Conservation (phyloP, 192 early-diverging fungal genomes). For the Rhizophagus clarus region DNA sequence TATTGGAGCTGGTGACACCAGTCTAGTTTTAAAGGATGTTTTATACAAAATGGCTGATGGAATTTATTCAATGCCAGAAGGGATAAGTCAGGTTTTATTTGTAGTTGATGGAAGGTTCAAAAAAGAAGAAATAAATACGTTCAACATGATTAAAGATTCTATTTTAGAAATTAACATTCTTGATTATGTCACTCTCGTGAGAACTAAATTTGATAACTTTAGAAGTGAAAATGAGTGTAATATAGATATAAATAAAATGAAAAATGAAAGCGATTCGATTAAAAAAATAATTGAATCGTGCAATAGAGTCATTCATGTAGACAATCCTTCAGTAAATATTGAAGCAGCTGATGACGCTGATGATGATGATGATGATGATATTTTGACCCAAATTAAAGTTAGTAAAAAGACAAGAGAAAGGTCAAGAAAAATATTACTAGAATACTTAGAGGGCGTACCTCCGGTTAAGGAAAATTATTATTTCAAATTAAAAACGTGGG, state of each 20-base stretch:
- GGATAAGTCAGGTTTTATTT: neutral
- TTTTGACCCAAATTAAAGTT: neutral
- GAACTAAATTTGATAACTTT: constrained; percentile 2
- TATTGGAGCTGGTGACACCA: constrained; percentile 7
- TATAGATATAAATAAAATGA: neutral
- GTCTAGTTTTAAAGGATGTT: neutral
- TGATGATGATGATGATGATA: too few species aligned
- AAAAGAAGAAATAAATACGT: neutral
- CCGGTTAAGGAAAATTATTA: too few species aligned
- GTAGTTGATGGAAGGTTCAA: neutral
- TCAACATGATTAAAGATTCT: neutral
- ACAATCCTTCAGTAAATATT: neutral
- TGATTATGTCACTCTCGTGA: neutral
- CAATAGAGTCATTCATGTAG: neutral
- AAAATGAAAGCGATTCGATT: neutral
- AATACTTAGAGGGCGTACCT: neutral
- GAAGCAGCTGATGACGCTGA: neutral
- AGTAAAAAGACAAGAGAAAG: neutral
- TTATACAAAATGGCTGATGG: neutral
- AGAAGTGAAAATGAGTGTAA: neutral
- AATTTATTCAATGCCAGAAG: neutral
- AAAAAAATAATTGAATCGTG: neutral
- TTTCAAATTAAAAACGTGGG: too few species aligned
- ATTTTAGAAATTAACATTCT: neutral
- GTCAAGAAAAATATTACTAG: neutral